These are phyloP conservation scores for Penicillium sp. DNA, from an alignment of 2,329 filamentous ascomycete genomes.

Conservation along the genomic window DNA sequence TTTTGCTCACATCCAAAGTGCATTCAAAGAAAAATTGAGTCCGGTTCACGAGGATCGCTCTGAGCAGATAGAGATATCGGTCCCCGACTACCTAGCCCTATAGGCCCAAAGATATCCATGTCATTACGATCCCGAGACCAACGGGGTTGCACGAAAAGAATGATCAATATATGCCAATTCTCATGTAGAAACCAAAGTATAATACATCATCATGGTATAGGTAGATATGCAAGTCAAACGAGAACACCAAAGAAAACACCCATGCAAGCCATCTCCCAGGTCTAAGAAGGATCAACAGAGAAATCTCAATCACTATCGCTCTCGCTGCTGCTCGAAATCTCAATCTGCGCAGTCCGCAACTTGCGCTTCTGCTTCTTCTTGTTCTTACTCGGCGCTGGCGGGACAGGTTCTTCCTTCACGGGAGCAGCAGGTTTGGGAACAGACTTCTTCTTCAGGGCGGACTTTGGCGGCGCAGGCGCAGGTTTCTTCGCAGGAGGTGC, in stretches of 20 bases:
- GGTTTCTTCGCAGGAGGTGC: conserved; percentile 12
- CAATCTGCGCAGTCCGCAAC: conserved; percentile 24
- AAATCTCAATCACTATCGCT: conserved; percentile 27
- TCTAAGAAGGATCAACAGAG: not conserved
- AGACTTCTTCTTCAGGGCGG: conserved; percentile 5
- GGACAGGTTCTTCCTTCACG: conserved; percentile 13
- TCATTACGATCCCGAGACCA: not conserved
- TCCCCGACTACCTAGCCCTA: too few species aligned
- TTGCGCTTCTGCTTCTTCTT: conserved; percentile 32
- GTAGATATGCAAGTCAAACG: conserved; percentile 16
- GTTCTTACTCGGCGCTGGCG: conserved; percentile 16
- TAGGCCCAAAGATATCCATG: not conserved
- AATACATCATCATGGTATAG: conserved; percentile 15
- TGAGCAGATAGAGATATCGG: too few species aligned
- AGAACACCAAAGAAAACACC: not conserved
- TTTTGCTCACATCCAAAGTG: too few species aligned
- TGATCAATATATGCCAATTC: conserved; percentile 1
- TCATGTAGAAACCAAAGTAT: conserved; percentile 1
- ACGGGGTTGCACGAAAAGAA: not conserved
- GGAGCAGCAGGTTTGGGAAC: not conserved
- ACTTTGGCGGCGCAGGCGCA: conserved; percentile 10
- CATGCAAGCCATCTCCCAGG: not conserved
- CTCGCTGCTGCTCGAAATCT: conserved; percentile 31
- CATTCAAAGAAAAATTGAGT: too few species aligned
- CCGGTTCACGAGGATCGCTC: not conserved